A percentile compares a stretch with the other conserved stretches of the same genome.
Evolutionary conservation across 31 red algal species (phyloP).

Genomic region (Odonthalia washingtoniensis): DNA sequence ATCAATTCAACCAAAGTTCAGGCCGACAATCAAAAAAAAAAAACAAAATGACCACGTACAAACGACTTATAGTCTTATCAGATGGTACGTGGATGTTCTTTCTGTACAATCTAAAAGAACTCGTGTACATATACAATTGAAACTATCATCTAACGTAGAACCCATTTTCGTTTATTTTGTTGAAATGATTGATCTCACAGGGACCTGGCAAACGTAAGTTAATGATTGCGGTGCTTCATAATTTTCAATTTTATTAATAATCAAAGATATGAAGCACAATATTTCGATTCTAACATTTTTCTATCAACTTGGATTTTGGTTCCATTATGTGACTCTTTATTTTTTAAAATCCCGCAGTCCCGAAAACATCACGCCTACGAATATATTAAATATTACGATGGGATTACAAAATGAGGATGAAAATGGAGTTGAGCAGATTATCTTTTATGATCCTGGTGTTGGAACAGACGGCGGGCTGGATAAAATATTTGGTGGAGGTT

Average conservation of each 20-base stretch:
- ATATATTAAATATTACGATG: not conserved
- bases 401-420: not conserved
- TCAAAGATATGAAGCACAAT: not conserved
- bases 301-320: not conserved
- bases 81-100: not conserved
- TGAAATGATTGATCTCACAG: not conserved
- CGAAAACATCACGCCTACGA: constrained; percentile 1
- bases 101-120: not conserved
- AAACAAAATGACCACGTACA: too few species aligned
- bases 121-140: not conserved
- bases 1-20: too few species aligned
- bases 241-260: not conserved
- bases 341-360: not conserved
- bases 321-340: not conserved
- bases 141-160: not conserved
- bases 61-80: not conserved
- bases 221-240: too few species aligned
- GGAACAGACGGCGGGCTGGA: constrained; percentile 47
- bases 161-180: not conserved
- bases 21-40: too few species aligned
- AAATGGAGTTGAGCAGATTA: constrained; percentile 55
- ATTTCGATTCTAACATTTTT: not conserved
- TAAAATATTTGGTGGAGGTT: constrained; percentile 37
- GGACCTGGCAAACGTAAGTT: constrained; percentile 29
- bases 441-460: constrained; percentile 67